A percentile compares a stretch with the other conserved stretches of the same genome.
phyloP scores from a whole-genome alignment of 1,284 basidiomycete genomes.

The Ustilago cynodontis region DNA sequence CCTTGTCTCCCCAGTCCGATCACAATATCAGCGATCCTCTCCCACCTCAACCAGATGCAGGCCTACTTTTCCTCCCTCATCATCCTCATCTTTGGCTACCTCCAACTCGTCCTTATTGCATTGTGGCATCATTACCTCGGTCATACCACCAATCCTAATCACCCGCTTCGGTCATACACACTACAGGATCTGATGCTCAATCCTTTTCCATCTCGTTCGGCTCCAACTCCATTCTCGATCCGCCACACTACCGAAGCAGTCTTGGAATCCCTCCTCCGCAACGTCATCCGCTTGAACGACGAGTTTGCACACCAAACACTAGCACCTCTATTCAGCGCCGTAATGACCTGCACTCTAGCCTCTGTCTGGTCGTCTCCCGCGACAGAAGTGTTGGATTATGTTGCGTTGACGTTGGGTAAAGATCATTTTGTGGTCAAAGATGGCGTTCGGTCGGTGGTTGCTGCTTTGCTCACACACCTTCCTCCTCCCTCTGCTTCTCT shows the following conservation, averaged over 20 bases:
- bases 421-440: constrained; percentile 63
- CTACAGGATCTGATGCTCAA: constrained; percentile 30
- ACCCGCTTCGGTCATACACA: constrained; percentile 42
- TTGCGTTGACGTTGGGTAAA: constrained; percentile 61
- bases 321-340: constrained; percentile 59
- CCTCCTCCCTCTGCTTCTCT: too few relatives aligned
- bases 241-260: background rate
- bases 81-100: constrained; percentile 55
- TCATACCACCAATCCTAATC: constrained; percentile 49
- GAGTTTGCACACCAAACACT: constrained; percentile 54
- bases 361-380: constrained; percentile 56
- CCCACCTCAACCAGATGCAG: constrained; percentile 4
- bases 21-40: constrained; percentile 14
- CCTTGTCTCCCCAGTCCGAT: background rate
- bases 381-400: constrained; percentile 65
- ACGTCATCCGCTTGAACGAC: constrained; percentile 15
- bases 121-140: constrained; percentile 52
- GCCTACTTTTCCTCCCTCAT: constrained; percentile 33
- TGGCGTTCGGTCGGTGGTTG: constrained; percentile 63
- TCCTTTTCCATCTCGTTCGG: constrained; percentile 20
- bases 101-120: constrained; percentile 54
- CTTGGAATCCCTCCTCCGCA: constrained; percentile 26
- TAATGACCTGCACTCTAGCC: constrained; percentile 57
- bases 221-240: background rate
- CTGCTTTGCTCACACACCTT: constrained; percentile 42